A percentile compares a stretch with the other conserved stretches of the same genome.
Conservation (phyloP, 306 rosid species). For the Canavalia ensiformis region DNA sequence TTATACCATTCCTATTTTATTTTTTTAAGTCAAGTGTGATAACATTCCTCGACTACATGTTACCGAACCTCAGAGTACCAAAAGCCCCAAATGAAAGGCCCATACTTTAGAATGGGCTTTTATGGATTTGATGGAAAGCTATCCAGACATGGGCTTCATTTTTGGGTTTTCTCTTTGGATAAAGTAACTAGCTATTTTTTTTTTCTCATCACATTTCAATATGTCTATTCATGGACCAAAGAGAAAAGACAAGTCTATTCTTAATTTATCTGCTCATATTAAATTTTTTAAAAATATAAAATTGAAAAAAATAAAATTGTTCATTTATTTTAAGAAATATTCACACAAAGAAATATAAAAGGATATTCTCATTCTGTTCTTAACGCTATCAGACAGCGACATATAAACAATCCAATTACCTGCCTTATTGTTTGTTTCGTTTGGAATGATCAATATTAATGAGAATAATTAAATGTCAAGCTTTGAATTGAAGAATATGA, state of each 20-base stretch:
- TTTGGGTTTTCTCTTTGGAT: neutral
- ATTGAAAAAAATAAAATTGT: neutral
- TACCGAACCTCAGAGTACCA: too few relatives aligned
- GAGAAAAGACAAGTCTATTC: neutral
- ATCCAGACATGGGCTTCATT: neutral
- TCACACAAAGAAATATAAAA: too few relatives aligned
- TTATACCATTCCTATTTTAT: too few relatives aligned
- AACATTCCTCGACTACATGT: too few relatives aligned
- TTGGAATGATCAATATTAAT: conserved; percentile 17
- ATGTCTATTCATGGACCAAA: neutral
- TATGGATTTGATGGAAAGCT: too few relatives aligned
- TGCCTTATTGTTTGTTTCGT: conserved; percentile 1
- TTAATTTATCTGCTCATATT: too few relatives aligned
- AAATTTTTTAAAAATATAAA: neutral
- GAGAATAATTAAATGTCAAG: neutral
- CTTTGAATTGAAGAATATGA: neutral
- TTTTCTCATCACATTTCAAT: neutral
- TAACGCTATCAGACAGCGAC: neutral
- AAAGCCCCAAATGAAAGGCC: too few relatives aligned
- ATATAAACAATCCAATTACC: conserved; percentile 13
- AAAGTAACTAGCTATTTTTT: too few relatives aligned
- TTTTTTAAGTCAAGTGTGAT: too few relatives aligned
- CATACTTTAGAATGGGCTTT: too few relatives aligned
- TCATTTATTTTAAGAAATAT: neutral
- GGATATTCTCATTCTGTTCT: neutral